Conservation (phyloP, 2,329 filamentous ascomycete species). For the Massarina eburnea region DNA sequence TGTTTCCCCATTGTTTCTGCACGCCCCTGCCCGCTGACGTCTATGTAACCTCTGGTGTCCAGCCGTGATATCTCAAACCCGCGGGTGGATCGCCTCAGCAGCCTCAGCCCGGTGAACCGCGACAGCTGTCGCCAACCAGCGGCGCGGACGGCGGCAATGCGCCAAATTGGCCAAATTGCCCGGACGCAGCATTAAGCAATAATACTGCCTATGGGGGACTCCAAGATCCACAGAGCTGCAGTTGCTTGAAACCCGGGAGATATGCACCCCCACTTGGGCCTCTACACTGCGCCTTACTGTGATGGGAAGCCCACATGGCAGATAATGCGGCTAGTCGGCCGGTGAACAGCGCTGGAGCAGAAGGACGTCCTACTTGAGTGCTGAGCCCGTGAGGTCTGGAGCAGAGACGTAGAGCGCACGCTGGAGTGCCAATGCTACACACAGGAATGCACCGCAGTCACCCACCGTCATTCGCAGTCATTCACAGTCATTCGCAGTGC, state of each 20-base stretch:
- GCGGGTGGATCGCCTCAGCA: not conserved
- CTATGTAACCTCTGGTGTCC: not conserved
- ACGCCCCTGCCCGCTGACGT: constrained; percentile 11
- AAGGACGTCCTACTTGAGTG: not conserved
- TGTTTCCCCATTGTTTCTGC: constrained; percentile 4
- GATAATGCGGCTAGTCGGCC: not conserved
- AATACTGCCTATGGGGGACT: too few species aligned
- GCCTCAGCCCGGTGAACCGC: not conserved
- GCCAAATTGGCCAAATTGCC: not conserved
- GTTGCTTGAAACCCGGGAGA: not conserved
- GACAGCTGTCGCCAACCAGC: not conserved
- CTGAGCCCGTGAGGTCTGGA: not conserved
- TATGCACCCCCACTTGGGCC: not conserved
- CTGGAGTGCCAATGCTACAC: too few species aligned
- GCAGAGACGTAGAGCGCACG: too few species aligned
- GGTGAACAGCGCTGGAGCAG: not conserved
- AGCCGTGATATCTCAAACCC: not conserved
- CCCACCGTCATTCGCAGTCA: too few species aligned
- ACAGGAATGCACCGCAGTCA: too few species aligned
- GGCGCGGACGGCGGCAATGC: not conserved
- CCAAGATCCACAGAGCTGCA: not conserved
- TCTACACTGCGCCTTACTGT: not conserved
- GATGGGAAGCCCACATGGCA: not conserved
- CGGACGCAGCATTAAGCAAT: not conserved
- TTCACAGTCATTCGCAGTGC: too few species aligned